Evolutionary conservation across 495 filamentous ascomycete genomes (phyloP).

Genomic region (Talaromyces proteolyticus): DNA sequence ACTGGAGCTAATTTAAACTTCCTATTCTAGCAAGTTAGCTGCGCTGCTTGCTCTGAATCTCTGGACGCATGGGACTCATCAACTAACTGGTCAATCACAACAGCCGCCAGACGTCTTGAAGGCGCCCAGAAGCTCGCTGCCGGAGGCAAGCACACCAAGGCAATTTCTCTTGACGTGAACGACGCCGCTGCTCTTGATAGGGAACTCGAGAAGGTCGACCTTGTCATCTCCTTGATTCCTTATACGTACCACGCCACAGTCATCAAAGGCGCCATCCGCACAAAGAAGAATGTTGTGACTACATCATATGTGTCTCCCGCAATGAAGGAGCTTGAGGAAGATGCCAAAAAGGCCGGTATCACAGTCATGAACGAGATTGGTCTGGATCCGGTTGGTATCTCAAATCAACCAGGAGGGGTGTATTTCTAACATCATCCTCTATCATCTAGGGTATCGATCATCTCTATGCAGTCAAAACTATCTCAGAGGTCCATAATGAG

Average conservation of each 20-base stretch:
- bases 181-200: conserved; percentile 69
- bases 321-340: conserved; percentile 81
- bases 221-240: conserved; percentile 81
- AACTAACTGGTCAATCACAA: too few species aligned
- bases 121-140: conserved; percentile 66
- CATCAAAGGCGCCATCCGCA: conserved; percentile 89
- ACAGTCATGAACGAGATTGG: conserved; percentile 99
- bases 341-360: conserved; percentile 86
- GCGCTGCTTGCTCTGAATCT: too few species aligned
- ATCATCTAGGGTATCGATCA: conserved; percentile 59
- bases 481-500: conserved; percentile 67
- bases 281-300: conserved; percentile 94
- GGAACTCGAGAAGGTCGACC: conserved; percentile 68
- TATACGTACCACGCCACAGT: conserved; percentile 89
- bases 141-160: conserved; percentile 62
- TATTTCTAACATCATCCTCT: conserved; percentile 8
- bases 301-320: conserved; percentile 92
- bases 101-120: conserved; percentile 82
- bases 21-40: too few species aligned
- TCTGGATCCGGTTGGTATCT: conserved; percentile 42
- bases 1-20: conserved; percentile 3
- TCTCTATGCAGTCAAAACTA: conserved; percentile 84
- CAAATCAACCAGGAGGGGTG: conserved; percentile 13
- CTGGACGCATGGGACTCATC: neutral
- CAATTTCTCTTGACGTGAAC: conserved; percentile 79